Evolutionary conservation across 371 early-diverging fungal genomes (phyloP).

Genomic region (Mucor mucedo): DNA sequence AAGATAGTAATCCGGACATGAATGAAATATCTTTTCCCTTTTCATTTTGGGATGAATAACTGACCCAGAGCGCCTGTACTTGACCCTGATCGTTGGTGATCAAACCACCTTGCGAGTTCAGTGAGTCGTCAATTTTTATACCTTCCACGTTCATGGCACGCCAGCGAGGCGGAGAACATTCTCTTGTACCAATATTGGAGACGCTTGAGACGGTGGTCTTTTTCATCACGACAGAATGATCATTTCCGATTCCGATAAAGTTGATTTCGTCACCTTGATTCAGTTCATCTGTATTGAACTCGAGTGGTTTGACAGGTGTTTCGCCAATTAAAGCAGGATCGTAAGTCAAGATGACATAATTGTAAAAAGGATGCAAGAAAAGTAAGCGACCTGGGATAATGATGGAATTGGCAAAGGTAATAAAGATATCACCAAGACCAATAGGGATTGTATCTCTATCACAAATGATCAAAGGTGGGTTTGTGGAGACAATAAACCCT

Average conservation of each 20-base stretch:
- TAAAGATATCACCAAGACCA: slow-evolving; percentile 72
- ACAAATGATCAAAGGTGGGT: slow-evolving; percentile 75
- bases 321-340: slow-evolving; percentile 71
- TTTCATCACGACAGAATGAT: slow-evolving; percentile 65
- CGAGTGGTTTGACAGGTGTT: slow-evolving; percentile 72
- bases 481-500: slow-evolving; percentile 78
- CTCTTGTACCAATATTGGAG: slow-evolving; percentile 66
- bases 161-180: slow-evolving; percentile 70
- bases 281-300: slow-evolving; percentile 56
- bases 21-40: slow-evolving; percentile 59
- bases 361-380: slow-evolving; percentile 84
- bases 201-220: slow-evolving; percentile 65
- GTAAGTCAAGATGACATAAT: slow-evolving; percentile 81
- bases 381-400: slow-evolving; percentile 75
- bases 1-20: slow-evolving; percentile 68
- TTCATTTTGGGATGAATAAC: slow-evolving; percentile 68
- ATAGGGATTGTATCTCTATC: slow-evolving; percentile 86
- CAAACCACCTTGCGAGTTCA: slow-evolving; percentile 71
- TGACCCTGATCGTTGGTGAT: slow-evolving; percentile 71
- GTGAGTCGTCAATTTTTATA: slow-evolving; percentile 68
- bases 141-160: slow-evolving; percentile 81
- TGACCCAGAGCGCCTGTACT: slow-evolving; percentile 82
- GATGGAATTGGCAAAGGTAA: slow-evolving; percentile 83
- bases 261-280: slow-evolving; percentile 69
- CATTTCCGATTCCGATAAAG: slow-evolving; percentile 66